Percentiles rank a stretch among this genome's conserved stretches.
phyloP scores from a whole-genome alignment of 805 yeast species.

The Schizosaccharomyces lindneri region DNA sequence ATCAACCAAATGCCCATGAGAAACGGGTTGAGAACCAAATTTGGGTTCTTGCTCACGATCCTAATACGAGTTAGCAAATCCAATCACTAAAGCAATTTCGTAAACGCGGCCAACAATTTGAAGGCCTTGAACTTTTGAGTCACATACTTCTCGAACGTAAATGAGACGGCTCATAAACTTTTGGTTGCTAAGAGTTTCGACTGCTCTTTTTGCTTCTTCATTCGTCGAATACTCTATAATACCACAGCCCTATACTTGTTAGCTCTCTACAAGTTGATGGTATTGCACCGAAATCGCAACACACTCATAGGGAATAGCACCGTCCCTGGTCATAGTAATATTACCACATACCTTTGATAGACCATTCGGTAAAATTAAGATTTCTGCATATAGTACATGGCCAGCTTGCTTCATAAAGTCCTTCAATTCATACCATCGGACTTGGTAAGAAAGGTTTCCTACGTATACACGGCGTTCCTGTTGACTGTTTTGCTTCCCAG shows the following conservation, averaged over 20 bases:
- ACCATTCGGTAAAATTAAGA: conserved; percentile 52
- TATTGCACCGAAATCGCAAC: too few relatives aligned
- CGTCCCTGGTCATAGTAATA: background rate
- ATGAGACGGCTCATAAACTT: conserved; percentile 49
- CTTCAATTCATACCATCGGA: conserved; percentile 17
- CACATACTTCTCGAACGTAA: conserved; percentile 50
- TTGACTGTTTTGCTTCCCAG: conserved; percentile 4
- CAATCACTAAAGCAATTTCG: background rate
- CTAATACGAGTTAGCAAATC: conserved; percentile 12
- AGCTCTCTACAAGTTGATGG: background rate
- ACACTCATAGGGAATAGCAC: background rate
- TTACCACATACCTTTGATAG: conserved; percentile 43
- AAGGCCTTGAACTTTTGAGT: background rate
- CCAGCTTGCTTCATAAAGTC: conserved; percentile 24
- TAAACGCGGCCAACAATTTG: background rate
- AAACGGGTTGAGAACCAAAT: conserved; percentile 7
- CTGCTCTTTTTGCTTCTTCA: conserved; percentile 48
- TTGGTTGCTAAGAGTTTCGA: conserved; percentile 39
- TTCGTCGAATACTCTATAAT: conserved; percentile 56
- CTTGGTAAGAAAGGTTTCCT: conserved; percentile 19
- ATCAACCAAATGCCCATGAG: background rate
- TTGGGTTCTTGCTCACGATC: conserved; percentile 24
- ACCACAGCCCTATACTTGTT: conserved; percentile 12
- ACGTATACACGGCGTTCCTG: conserved; percentile 21
- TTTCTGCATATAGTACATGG: conserved; percentile 55